phyloP scores from a whole-genome alignment of 176 grass and related monocot species.

The Lolium multiflorum region DNA sequence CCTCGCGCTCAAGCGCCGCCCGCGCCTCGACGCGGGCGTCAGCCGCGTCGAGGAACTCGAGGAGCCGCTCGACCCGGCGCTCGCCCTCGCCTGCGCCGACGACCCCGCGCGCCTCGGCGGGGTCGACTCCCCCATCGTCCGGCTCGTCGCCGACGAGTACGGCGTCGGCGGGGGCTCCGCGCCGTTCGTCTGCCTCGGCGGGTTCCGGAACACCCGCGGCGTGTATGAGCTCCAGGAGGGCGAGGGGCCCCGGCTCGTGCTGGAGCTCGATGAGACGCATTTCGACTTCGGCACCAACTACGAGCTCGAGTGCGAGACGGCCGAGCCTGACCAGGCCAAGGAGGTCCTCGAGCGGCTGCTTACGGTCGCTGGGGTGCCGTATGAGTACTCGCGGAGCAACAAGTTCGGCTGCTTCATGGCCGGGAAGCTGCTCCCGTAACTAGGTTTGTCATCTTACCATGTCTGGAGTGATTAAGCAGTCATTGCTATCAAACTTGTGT shows the following conservation, averaged over 20 bases:
- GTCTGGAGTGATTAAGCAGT: neutral
- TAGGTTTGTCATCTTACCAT: constrained; percentile 27
- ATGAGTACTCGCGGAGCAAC: constrained; percentile 62
- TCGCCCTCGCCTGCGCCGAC: constrained; percentile 69
- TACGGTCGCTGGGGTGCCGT: constrained; percentile 66
- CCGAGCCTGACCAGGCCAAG: constrained; percentile 67
- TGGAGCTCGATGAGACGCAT: constrained; percentile 84
- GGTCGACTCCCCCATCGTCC: constrained; percentile 63
- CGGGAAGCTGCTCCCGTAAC: constrained; percentile 72
- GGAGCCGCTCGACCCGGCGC: constrained; percentile 69
- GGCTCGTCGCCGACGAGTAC: constrained; percentile 67
- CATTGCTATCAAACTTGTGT: neutral
- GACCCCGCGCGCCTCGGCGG: constrained; percentile 63
- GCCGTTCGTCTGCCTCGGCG: constrained; percentile 74
- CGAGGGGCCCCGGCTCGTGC: constrained; percentile 41
- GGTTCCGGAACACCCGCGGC: constrained; percentile 77
- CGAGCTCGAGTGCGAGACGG: constrained; percentile 86
- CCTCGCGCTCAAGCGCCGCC: constrained; percentile 83
- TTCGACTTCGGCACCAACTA: constrained; percentile 79
- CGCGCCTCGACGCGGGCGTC: constrained; percentile 63
- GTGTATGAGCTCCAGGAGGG: constrained; percentile 70
- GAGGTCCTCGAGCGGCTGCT: constrained; percentile 65
- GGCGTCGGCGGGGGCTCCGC: constrained; percentile 45
- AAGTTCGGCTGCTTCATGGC: constrained; percentile 85
- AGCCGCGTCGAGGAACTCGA: constrained; percentile 90